Evolutionary conservation across 345 rosid species (phyloP), one percentile per base, ranked within the genome.

Genomic region (Eucalyptus sp.): DNA sequence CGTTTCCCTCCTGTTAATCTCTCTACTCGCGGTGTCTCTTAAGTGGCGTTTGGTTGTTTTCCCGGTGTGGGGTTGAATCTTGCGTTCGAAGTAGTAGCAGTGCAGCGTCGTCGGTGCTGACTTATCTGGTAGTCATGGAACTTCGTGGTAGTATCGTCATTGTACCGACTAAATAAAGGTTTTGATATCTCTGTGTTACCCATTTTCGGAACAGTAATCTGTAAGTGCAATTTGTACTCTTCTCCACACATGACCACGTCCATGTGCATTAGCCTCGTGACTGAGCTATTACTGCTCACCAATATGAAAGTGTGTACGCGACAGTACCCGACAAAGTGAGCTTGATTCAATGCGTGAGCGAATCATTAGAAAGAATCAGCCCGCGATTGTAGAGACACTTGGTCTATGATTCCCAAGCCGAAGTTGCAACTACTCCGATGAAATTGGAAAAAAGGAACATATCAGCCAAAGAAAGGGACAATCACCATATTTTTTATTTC

Each of bases 1-100:
- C 99, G 24, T 93, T 92, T 92, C 99, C 99, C 64, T 95, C 90
- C 89, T 97, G 99, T 92, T 96, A 91, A 16, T n/a, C 17, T 41
- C 43, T 17, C 60, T 56, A 14, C 27, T 17, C 8, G 43, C 8
- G n/a, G 66, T 27, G 16, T 27, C 33, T 27, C 31, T 13, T 13
- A 27, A 12, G 68, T 60, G 7, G 68, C 33, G 68, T 11, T 58
- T 58, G 81, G 48, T 41, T 37, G 83, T 44, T 76, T 76, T 76
- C 81, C 81, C 14, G 43, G 44, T 9, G 25, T 49, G 9, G 46
- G 13, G 1, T n/a, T 22, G 87, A 50, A 50, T 86, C 43, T 31
- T 33, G n/a, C 27, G 43, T 14, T 51, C 51, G 31, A 27, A 41
- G 8, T 44, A 54, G 64, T 46, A 22, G 44, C 33, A 3, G 50